Percentiles rank a stretch among this genome's conserved stretches.
These are phyloP conservation scores for Aureobasidium namibiae DNA, from an alignment of 2,329 filamentous ascomycete genomes.

Conservation along the genomic window DNA sequence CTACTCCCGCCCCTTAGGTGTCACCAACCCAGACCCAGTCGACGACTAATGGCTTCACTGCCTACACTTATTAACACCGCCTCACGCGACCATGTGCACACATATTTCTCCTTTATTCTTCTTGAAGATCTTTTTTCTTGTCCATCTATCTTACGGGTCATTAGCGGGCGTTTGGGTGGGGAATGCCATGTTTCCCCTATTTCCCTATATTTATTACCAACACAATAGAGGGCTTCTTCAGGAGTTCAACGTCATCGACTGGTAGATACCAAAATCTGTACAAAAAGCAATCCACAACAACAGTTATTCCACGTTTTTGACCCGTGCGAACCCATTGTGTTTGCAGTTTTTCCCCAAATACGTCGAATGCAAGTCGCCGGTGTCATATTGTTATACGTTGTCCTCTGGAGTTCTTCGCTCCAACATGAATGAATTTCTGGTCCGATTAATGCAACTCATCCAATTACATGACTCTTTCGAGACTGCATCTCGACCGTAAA, in stretches of 20 bases:
- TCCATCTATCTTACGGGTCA: neutral
- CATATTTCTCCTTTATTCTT: neutral
- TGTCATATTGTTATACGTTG: too few species aligned
- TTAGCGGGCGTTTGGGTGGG: conserved; percentile 5
- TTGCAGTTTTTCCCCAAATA: too few species aligned
- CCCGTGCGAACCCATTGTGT: too few species aligned
- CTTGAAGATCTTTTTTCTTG: neutral
- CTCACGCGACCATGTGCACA: neutral
- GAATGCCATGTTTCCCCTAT: neutral
- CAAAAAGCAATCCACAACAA: neutral
- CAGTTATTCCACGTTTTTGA: neutral
- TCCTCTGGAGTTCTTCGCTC: too few species aligned
- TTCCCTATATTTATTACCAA: neutral
- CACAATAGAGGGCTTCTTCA: neutral
- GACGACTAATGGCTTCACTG: conserved; percentile 1
- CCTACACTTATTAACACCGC: too few species aligned
- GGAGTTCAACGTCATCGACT: too few species aligned
- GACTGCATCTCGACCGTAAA: too few species aligned
- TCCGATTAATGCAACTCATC: too few species aligned
- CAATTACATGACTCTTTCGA: too few species aligned
- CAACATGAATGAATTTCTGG: too few species aligned
- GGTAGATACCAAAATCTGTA: too few species aligned
- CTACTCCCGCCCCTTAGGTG: conserved; percentile 40
- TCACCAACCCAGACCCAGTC: conserved; percentile 27
- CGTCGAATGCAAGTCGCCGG: too few species aligned